Percentiles rank a stretch among this genome's conserved stretches.
Conservation (phyloP, 192 early-diverging fungal species). For the Gaertneriomyces sp. region DNA sequence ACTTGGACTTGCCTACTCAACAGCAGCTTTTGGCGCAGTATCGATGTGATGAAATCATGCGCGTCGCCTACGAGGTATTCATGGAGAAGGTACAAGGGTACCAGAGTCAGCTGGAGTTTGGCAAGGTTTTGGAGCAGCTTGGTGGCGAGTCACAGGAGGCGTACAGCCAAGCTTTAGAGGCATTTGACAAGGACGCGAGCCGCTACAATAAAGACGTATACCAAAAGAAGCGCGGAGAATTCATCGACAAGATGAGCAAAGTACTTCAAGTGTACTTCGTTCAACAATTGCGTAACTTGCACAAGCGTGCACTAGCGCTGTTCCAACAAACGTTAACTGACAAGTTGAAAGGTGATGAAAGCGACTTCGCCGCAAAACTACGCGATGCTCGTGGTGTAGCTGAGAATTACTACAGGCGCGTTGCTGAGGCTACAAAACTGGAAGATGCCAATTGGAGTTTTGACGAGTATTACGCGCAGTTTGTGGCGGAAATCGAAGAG, state of each 20-base stretch:
- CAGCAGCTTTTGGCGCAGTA: slow-evolving; percentile 97
- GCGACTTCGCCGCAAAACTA: slow-evolving; percentile 66
- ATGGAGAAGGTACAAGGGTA: slow-evolving; percentile 57
- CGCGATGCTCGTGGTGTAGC: slow-evolving; percentile 32
- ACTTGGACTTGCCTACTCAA: slow-evolving; percentile 96
- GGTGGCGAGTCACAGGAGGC: slow-evolving; percentile 62
- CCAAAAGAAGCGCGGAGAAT: slow-evolving; percentile 76
- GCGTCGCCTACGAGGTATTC: slow-evolving; percentile 67
- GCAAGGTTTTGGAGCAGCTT: slow-evolving; percentile 72
- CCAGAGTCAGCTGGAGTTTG: slow-evolving; percentile 69
- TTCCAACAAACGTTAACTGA: slow-evolving; percentile 62
- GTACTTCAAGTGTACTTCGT: slow-evolving; percentile 75
- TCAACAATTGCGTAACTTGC: slow-evolving; percentile 83
- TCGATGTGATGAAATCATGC: slow-evolving; percentile 95
- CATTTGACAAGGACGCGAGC: slow-evolving; percentile 86
- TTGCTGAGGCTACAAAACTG: slow-evolving; percentile 56
- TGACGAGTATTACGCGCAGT: slow-evolving; percentile 54
- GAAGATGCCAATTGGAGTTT: slow-evolving; percentile 68
- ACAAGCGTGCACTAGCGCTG: slow-evolving; percentile 63
- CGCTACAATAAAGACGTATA: slow-evolving; percentile 90
- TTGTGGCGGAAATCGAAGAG: slow-evolving; percentile 61
- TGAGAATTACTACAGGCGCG: slow-evolving; percentile 41
- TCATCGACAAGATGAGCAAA: slow-evolving; percentile 71
- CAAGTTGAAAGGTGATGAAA: slow-evolving; percentile 49
- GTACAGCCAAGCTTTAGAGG: slow-evolving; percentile 42